Evolutionary conservation across 495 filamentous ascomycete genomes (phyloP), one percentile per base, ranked within the genome.

Genomic region (Tuber magnatum): DNA sequence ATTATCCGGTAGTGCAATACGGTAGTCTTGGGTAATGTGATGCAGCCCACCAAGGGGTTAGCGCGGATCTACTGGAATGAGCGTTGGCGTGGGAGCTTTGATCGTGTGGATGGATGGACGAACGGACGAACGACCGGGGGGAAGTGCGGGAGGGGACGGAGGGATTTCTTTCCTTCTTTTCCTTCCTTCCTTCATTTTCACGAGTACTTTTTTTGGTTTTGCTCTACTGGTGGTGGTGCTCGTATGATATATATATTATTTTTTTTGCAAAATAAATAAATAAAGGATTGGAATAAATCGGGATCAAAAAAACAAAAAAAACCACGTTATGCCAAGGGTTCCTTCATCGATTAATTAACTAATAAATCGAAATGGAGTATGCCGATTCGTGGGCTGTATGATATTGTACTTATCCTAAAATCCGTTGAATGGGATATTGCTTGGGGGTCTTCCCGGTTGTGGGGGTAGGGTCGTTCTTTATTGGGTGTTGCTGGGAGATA

Each of bases 221-320:
- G 18, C 35, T 69, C 28, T 51, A n/a, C 44, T 75, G 22, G 38
- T 42, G 32, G 38, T 24, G 48, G 18, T 35, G 68, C 74, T 69
- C 42, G 51, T 73, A 71, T 56, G 68, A 78, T 77, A 51, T 73
- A n/a, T n/a, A n/a, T n/a, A n/a, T n/a, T n/a, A n/a, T n/a, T n/a
- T n/a, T n/a, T n/a, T 43, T 41, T 41, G 8, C 8, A 18, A 35
- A 32, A 32, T 18, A 46, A 46, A 46, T 20, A 5, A 46, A 46
- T 3, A 46, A 46, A 5, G 4, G 5, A 6, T 46, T 20, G 43
- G 43, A 16, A 65, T 65, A 51, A 51, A 51, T 61, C 1, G 3
- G n/a, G 3, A 61, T 28, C n/a, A 61, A 8, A n/a, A 51, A 51
- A 51, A 48, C 22, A 48, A 48, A 22, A 16, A 44, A 56, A 56